Percentiles rank a stretch among this genome's conserved stretches.
phyloP scores from a whole-genome alignment of 1,284 basidiomycete species.

The Ceraceosorus guamensis region DNA sequence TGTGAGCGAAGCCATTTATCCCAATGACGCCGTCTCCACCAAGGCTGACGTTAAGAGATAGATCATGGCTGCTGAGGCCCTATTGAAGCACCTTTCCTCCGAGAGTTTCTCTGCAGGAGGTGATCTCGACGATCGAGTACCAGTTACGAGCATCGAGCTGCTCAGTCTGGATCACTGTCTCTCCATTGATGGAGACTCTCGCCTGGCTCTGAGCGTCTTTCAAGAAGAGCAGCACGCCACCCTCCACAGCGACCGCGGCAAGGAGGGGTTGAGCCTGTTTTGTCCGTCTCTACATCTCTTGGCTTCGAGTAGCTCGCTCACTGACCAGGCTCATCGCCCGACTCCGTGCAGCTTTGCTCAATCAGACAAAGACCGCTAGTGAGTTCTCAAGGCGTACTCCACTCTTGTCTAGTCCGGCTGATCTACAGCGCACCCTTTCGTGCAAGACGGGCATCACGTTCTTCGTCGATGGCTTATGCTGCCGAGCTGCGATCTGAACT shows the following conservation, averaged over 20 bases:
- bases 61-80: too few relatives aligned
- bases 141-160: slow-evolving; percentile 1
- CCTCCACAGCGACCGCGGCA: slow-evolving; percentile 1
- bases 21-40: too few relatives aligned
- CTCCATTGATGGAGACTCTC: slow-evolving; percentile 5
- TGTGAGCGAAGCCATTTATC: too few relatives aligned
- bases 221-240: slow-evolving; percentile 9
- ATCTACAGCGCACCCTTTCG: neutral
- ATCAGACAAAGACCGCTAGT: slow-evolving; percentile 4
- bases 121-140: neutral
- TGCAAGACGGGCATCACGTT: neutral
- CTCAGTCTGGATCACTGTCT: slow-evolving; percentile 5
- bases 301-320: neutral
- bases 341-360: neutral
- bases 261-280: slow-evolving; percentile 10
- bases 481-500: slow-evolving; percentile 1
- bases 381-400: neutral
- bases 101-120: too few relatives aligned
- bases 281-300: neutral
- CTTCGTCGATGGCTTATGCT: slow-evolving; percentile 11
- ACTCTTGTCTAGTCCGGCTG: neutral
- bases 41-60: too few relatives aligned
- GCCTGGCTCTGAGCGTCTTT: slow-evolving; percentile 11
- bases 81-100: too few relatives aligned
- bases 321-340: neutral